These are phyloP conservation scores for Hygrophila difformis DNA, from an alignment of 257 asterid species.

Conservation along the genomic window DNA sequence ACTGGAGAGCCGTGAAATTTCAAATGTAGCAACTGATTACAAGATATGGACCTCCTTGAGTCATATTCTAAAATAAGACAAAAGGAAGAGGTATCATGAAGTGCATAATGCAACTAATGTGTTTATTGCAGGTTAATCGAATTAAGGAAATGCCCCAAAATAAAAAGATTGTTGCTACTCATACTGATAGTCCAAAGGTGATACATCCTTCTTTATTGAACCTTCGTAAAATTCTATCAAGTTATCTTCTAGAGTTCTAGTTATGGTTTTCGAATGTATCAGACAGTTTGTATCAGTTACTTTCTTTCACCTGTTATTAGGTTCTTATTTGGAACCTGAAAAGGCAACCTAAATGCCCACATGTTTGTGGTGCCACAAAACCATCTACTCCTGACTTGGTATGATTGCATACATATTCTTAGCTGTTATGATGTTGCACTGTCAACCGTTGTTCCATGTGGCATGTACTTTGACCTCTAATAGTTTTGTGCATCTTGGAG, in stretches of 20 bases:
- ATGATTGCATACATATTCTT: constrained; percentile 16
- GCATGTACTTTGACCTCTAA: too few relatives aligned
- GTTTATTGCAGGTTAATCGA: constrained; percentile 64
- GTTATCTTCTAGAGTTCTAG: not conserved
- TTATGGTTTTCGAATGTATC: too few relatives aligned
- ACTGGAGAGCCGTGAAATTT: too few relatives aligned
- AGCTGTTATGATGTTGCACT: not conserved
- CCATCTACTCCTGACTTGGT: constrained; percentile 92
- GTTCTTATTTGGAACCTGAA: constrained; percentile 93
- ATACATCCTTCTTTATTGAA: not conserved
- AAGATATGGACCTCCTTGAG: not conserved
- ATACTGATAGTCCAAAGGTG: constrained; percentile 88
- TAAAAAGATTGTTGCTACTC: constrained; percentile 80
- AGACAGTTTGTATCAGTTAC: not conserved
- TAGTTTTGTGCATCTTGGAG: too few relatives aligned
- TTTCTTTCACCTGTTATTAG: constrained; percentile 29
- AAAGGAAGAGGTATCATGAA: not conserved
- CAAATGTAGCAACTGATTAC: too few relatives aligned
- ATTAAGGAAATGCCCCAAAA: constrained; percentile 85
- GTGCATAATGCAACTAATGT: not conserved
- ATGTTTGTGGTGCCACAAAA: constrained; percentile 62
- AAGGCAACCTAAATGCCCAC: constrained; percentile 74
- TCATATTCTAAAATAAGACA: too few relatives aligned
- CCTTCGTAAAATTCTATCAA: too few relatives aligned
- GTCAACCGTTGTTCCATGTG: too few relatives aligned